Percentiles rank a stretch among this genome's conserved stretches.
phyloP scores from a whole-genome alignment of 2,329 filamentous ascomycete species.

The Trichoderma cornu-damae region DNA sequence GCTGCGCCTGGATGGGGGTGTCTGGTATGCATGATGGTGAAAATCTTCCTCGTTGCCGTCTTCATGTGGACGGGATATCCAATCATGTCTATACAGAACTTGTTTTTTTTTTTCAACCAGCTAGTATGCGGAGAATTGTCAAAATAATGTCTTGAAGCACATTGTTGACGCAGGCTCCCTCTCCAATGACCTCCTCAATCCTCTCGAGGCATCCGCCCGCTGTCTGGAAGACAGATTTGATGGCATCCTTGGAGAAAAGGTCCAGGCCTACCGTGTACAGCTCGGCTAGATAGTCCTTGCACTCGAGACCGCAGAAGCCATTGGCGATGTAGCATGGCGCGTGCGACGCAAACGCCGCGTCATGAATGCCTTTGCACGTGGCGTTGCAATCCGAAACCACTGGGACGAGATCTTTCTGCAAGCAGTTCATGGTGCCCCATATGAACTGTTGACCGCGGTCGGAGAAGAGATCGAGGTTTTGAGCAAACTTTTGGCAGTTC shows the following conservation, averaged over 20 bases:
- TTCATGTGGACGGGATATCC: too few relatives aligned
- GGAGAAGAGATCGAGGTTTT: conserved; percentile 8
- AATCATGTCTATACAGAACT: too few relatives aligned
- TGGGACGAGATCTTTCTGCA: conserved; percentile 11
- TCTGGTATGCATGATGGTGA: neutral
- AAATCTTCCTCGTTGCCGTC: too few relatives aligned
- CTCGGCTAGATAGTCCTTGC: conserved; percentile 5
- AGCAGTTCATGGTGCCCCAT: conserved; percentile 17
- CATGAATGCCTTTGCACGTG: conserved; percentile 12
- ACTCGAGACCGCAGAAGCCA: conserved; percentile 11
- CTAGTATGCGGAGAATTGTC: neutral
- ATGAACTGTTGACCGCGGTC: conserved; percentile 6
- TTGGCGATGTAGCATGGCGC: conserved; percentile 13
- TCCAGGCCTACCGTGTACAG: conserved; percentile 12
- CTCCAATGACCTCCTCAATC: conserved; percentile 4
- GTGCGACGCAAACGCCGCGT: conserved; percentile 14
- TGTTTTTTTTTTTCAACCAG: neutral
- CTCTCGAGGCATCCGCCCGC: neutral
- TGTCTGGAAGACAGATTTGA: conserved; percentile 6
- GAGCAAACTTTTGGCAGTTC: conserved; percentile 11
- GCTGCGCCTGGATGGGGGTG: neutral
- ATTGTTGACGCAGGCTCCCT: conserved; percentile 13
- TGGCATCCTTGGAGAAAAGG: conserved; percentile 9
- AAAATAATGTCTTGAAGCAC: neutral
- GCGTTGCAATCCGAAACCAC: conserved; percentile 6